A percentile compares a stretch with the other conserved stretches of the same genome.
Evolutionary conservation across 129 eudicot species (phyloP).

Genomic region (Saussurea involucrata): DNA sequence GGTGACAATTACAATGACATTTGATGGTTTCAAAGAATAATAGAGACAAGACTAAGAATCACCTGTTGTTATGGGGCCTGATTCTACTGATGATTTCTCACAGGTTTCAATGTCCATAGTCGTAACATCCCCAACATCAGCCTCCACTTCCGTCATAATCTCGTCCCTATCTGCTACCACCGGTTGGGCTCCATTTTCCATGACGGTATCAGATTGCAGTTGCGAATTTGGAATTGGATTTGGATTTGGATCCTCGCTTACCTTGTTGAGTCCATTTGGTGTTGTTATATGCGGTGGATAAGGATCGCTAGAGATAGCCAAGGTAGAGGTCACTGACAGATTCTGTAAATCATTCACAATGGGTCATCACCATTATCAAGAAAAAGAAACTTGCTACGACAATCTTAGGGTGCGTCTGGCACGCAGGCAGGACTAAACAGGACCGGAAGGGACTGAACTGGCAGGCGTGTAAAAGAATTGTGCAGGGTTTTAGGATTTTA

Average conservation of each 20-base stretch:
- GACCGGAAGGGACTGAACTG: no score
- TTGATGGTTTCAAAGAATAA: constrained; percentile 18
- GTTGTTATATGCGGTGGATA: constrained; percentile 31
- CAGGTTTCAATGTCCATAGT: constrained; percentile 62
- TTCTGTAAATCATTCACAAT: constrained; percentile 44
- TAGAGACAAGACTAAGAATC: constrained; percentile 29
- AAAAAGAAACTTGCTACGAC: not conserved
- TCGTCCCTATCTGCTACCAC: constrained; percentile 50
- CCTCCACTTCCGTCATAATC: constrained; percentile 63
- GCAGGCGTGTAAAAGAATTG: no score
- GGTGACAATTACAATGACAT: constrained; percentile 23
- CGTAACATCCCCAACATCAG: constrained; percentile 44
- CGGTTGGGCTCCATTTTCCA: constrained; percentile 54
- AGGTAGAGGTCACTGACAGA: constrained; percentile 73
- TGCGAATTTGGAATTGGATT: not conserved
- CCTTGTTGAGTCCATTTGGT: constrained; percentile 38
- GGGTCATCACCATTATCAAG: not conserved
- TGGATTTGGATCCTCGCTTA: constrained; percentile 24
- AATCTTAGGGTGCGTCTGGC: not conserved
- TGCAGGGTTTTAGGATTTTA: no score
- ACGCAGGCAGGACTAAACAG: no score
- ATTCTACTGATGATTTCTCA: constrained; percentile 47
- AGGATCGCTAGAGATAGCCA: constrained; percentile 52
- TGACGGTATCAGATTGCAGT: constrained; percentile 33
- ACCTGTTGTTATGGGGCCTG: constrained; percentile 46